phyloP scores from a whole-genome alignment of 768 basidiomycete species.

The Hericium erinaceus region DNA sequence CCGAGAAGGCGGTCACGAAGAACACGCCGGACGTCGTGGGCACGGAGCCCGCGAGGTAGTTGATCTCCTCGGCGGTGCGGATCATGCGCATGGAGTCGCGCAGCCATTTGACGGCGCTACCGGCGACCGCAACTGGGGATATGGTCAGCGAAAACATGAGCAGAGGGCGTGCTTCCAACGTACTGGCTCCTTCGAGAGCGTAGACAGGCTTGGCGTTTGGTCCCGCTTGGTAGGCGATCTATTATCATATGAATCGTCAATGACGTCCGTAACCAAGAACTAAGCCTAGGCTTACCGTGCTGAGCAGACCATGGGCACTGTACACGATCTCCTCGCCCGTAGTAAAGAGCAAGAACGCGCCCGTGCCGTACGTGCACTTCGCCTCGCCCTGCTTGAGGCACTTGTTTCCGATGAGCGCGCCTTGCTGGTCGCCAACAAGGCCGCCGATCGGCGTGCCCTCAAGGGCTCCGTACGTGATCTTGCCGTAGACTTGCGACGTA shows the following conservation, averaged over 20 bases:
- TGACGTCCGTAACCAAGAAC: neutral
- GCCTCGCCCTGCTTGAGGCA: slow-evolving; percentile 87
- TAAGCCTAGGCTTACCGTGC: slow-evolving; percentile 47
- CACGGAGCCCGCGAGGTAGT: slow-evolving; percentile 70
- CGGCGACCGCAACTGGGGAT: slow-evolving; percentile 77
- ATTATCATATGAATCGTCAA: neutral
- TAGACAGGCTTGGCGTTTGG: slow-evolving; percentile 73
- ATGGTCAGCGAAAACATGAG: neutral
- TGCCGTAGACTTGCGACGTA: slow-evolving; percentile 87
- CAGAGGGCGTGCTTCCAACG: slow-evolving; percentile 22
- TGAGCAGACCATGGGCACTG: slow-evolving; percentile 80
- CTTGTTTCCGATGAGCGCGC: slow-evolving; percentile 92
- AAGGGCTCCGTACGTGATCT: slow-evolving; percentile 55
- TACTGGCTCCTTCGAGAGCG: slow-evolving; percentile 90
- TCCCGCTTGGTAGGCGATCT: slow-evolving; percentile 90
- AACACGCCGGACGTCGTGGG: slow-evolving; percentile 81
- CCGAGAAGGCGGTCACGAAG: slow-evolving; percentile 96
- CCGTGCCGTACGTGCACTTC: slow-evolving; percentile 97
- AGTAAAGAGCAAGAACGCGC: slow-evolving; percentile 92
- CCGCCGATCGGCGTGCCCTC: slow-evolving; percentile 81
- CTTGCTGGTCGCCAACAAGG: slow-evolving; percentile 97
- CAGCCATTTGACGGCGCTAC: slow-evolving; percentile 93
- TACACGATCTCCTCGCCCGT: slow-evolving; percentile 83
- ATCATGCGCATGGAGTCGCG: slow-evolving; percentile 88
- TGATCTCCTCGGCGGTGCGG: slow-evolving; percentile 71